phyloP scores from a whole-genome alignment of 2,329 filamentous ascomycete genomes.

The Xylaria arbuscula region DNA sequence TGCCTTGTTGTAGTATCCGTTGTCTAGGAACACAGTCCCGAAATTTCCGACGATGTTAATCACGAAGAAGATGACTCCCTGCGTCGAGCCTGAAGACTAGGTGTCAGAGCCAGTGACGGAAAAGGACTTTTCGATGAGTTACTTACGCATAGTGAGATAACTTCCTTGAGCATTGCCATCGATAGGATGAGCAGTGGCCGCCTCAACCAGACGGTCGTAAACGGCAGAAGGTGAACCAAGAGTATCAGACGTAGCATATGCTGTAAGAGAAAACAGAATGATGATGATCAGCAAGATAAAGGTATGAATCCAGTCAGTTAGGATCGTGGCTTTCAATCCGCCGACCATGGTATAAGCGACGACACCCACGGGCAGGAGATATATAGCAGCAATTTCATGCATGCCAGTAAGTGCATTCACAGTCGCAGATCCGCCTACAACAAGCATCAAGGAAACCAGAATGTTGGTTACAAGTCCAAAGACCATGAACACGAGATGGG shows the following conservation, averaged over 20 bases:
- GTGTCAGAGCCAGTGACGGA: conserved; percentile 15
- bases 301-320: conserved; percentile 89
- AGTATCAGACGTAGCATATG: conserved; percentile 78
- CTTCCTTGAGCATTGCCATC: conserved; percentile 82
- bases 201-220: conserved; percentile 80
- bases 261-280: conserved; percentile 83
- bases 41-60: conserved; percentile 92
- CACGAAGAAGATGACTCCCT: conserved; percentile 89
- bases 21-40: conserved; percentile 85
- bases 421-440: conserved; percentile 85
- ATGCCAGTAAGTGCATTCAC: conserved; percentile 77
- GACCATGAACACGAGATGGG: conserved; percentile 82
- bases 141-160: conserved; percentile 81
- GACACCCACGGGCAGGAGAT: conserved; percentile 83
- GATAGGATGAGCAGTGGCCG: conserved; percentile 76
- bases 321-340: conserved; percentile 77
- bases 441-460: conserved; percentile 87
- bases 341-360: conserved; percentile 75
- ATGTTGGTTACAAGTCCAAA: conserved; percentile 89
- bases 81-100: conserved; percentile 61
- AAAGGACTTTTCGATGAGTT: too few relatives aligned
- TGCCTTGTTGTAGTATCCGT: conserved; percentile 93
- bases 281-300: conserved; percentile 88
- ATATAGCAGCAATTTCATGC: conserved; percentile 83
- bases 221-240: conserved; percentile 81